phyloP scores from a whole-genome alignment of 2,329 filamentous ascomycete genomes.

The Elsinoe arachidis region DNA sequence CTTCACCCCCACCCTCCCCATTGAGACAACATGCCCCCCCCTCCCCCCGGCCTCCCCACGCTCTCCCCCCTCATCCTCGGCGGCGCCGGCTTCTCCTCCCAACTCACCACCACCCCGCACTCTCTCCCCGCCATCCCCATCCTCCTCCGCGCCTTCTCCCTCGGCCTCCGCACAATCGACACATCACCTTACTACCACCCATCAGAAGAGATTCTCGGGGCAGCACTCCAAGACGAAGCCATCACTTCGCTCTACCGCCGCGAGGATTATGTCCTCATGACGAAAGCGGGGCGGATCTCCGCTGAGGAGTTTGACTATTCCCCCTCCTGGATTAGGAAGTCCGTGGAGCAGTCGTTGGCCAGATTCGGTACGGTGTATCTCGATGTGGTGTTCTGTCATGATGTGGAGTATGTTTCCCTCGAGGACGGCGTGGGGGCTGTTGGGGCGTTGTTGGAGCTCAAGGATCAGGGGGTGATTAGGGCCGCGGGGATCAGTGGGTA shows the following conservation, averaged over 20 bases:
- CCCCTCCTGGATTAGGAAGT: constrained; percentile 52
- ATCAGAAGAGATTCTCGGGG: constrained; percentile 62
- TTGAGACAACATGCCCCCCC: not conserved
- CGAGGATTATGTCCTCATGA: constrained; percentile 54
- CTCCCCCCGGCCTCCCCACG: constrained; percentile 18
- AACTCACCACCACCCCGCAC: constrained; percentile 61
- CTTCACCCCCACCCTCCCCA: not conserved
- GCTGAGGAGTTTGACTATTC: constrained; percentile 60
- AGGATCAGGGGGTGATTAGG: constrained; percentile 55
- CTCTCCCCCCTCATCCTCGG: constrained; percentile 70
- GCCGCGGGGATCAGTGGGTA: constrained; percentile 87
- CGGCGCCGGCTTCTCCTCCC: constrained; percentile 73
- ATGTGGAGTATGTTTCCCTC: constrained; percentile 62
- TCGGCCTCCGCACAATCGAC: constrained; percentile 65
- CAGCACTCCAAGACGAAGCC: constrained; percentile 46
- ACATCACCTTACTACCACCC: constrained; percentile 81
- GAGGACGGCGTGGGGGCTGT: constrained; percentile 47
- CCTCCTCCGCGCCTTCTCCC: constrained; percentile 56
- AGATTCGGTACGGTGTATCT: constrained; percentile 56
- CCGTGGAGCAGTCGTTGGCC: constrained; percentile 52
- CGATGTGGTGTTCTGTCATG: constrained; percentile 68
- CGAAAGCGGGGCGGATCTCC: constrained; percentile 61
- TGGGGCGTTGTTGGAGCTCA: constrained; percentile 61
- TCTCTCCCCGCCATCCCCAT: constrained; percentile 58
- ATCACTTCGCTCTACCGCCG: constrained; percentile 42